phyloP scores from a whole-genome alignment of 2,329 filamentous ascomycete genomes.

The Microdochium paspali region DNA sequence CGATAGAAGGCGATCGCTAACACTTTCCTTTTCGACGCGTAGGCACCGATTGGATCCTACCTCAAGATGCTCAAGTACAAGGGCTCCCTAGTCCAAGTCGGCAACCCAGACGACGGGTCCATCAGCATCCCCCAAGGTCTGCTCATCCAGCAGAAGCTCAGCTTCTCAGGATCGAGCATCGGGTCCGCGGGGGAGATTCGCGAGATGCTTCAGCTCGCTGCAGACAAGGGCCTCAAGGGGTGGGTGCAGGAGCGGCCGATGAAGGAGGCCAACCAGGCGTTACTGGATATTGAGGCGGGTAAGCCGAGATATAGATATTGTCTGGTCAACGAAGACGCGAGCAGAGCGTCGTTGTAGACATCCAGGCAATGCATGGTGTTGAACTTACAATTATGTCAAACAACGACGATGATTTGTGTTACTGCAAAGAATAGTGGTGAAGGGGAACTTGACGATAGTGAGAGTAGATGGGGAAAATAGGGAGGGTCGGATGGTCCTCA shows the following conservation, averaged over 20 bases:
- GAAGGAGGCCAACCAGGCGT: constrained; percentile 28
- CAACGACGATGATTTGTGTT: too few species aligned
- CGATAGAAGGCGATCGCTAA: background rate
- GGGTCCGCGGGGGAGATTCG: constrained; percentile 36
- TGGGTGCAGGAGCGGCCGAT: constrained; percentile 39
- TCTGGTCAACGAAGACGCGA: constrained; percentile 3
- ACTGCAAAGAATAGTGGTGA: too few species aligned
- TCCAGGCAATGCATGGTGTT: background rate
- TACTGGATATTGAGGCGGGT: constrained; percentile 4
- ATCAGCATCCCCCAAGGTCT: constrained; percentile 5
- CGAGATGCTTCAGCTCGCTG: constrained; percentile 39
- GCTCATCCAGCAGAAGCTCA: constrained; percentile 34
- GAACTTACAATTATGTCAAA: too few species aligned
- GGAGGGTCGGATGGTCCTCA: too few species aligned
- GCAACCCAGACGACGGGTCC: constrained; percentile 44
- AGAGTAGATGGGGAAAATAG: too few species aligned
- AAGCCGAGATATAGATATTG: constrained; percentile 5
- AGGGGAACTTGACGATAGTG: too few species aligned
- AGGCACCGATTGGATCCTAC: constrained; percentile 49
- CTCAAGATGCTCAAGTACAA: constrained; percentile 44
- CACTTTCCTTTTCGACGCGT: background rate
- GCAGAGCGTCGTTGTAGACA: constrained; percentile 2
- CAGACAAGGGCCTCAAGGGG: constrained; percentile 34
- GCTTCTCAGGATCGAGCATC: constrained; percentile 29
- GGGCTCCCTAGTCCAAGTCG: constrained; percentile 54